phyloP scores from a whole-genome alignment of 2,329 filamentous ascomycete species.

The Fusarium nurragi region DNA sequence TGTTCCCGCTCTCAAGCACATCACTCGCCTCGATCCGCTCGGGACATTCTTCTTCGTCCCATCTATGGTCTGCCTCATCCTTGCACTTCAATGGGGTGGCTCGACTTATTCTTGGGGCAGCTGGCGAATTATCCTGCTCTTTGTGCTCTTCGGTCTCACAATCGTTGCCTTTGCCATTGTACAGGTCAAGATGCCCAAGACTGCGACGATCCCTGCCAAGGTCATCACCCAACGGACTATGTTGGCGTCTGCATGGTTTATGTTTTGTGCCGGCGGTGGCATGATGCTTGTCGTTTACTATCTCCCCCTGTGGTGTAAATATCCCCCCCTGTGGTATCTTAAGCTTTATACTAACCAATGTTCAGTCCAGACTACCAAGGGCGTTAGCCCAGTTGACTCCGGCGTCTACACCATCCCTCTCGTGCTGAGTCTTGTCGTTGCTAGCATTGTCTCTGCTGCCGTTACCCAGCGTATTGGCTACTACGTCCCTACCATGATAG shows the following conservation, averaged over 20 bases:
- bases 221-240: slow-evolving; percentile 67
- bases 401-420: slow-evolving; percentile 67
- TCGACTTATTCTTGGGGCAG: slow-evolving; percentile 61
- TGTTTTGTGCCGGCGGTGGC: slow-evolving; percentile 58
- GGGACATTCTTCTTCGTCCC: slow-evolving; percentile 70
- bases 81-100: slow-evolving; percentile 72
- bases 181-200: slow-evolving; percentile 63
- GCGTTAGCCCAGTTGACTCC: slow-evolving; percentile 61
- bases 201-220: slow-evolving; percentile 64
- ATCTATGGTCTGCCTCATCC: slow-evolving; percentile 65
- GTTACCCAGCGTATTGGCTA: slow-evolving; percentile 65
- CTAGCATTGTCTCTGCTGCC: slow-evolving; percentile 59
- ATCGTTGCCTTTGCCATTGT: slow-evolving; percentile 59
- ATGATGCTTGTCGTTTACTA: slow-evolving; percentile 67
- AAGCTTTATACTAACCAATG: slow-evolving; percentile 25
- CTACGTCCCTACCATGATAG: slow-evolving; percentile 66
- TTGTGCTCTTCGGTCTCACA: slow-evolving; percentile 60
- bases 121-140: slow-evolving; percentile 63
- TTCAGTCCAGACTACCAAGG: slow-evolving; percentile 65
- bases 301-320: slow-evolving; percentile 65
- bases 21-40: slow-evolving; percentile 65
- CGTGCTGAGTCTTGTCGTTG: slow-evolving; percentile 64
- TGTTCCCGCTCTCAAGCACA: slow-evolving; percentile 52
- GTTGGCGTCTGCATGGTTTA: slow-evolving; percentile 56
- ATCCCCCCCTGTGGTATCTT: not conserved